These are phyloP conservation scores for Didymella arachidicola DNA, from an alignment of 2,329 filamentous ascomycete species.

Conservation along the genomic window DNA sequence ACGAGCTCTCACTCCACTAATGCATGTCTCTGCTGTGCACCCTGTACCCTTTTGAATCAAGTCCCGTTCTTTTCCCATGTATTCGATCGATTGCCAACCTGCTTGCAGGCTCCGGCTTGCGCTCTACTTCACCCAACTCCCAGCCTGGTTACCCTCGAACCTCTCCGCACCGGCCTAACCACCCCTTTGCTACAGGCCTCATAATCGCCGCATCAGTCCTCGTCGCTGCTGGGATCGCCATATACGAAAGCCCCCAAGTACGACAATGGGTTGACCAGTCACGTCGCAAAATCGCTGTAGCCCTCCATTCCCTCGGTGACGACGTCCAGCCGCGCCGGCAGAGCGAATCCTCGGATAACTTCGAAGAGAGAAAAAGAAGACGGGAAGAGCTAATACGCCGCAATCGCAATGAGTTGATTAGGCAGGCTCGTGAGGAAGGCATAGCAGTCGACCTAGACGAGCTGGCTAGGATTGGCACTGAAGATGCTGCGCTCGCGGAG, in stretches of 20 bases:
- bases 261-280: conserved; percentile 69
- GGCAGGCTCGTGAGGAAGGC: conserved; percentile 49
- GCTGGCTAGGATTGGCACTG: conserved; percentile 45
- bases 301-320: conserved; percentile 66
- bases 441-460: conserved; percentile 54
- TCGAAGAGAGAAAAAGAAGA: conserved; percentile 38
- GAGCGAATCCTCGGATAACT: conserved; percentile 45
- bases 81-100: conserved; percentile 37
- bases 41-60: conserved; percentile 18
- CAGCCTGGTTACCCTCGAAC: conserved; percentile 14
- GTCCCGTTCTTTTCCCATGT: conserved; percentile 3
- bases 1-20: conserved; percentile 27
- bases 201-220: conserved; percentile 68
- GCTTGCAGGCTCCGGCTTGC: conserved; percentile 42
- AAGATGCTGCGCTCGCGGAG: conserved; percentile 36
- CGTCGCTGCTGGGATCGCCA: conserved; percentile 68
- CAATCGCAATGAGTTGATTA: conserved; percentile 49
- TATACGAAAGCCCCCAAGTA: conserved; percentile 70
- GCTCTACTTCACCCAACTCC: conserved; percentile 24
- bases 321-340: conserved; percentile 60
- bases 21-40: conserved; percentile 34
- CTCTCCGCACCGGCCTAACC: conserved; percentile 37
- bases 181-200: conserved; percentile 58
- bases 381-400: conserved; percentile 45
- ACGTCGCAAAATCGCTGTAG: conserved; percentile 67